phyloP scores from a whole-genome alignment of 75 land plant species.

The Cupressus sempervirens region DNA sequence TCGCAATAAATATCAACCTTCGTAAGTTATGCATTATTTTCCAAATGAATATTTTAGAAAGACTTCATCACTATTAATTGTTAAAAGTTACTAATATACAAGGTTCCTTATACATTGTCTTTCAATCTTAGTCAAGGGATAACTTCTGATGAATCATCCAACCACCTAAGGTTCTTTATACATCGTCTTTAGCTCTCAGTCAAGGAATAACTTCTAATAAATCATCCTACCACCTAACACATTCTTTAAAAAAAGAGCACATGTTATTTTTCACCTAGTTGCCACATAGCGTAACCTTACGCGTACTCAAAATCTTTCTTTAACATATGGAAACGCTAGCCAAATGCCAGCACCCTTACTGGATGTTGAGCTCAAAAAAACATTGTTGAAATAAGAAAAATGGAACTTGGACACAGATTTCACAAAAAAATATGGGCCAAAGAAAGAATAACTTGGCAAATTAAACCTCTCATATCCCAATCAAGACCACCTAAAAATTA shows the following conservation, averaged over 20 bases:
- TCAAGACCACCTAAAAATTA: no score
- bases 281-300: slow-evolving; percentile 68
- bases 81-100: neutral
- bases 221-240: neutral
- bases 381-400: no score
- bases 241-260: neutral
- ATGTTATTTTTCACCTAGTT: slow-evolving; percentile 32
- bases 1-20: neutral
- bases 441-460: no score
- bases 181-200: neutral
- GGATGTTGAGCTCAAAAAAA: no score
- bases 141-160: neutral
- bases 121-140: neutral
- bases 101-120: neutral
- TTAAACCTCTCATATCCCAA: no score
- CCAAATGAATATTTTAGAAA: neutral
- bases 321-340: no score
- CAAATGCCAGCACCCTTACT: no score
- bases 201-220: neutral
- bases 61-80: neutral
- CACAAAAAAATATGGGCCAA: no score
- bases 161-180: neutral
- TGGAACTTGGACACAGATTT: no score
- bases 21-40: neutral
- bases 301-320: slow-evolving; percentile 54